These are phyloP conservation scores for Xylaria curta DNA, from an alignment of 495 filamentous ascomycete genomes.

Conservation along the genomic window DNA sequence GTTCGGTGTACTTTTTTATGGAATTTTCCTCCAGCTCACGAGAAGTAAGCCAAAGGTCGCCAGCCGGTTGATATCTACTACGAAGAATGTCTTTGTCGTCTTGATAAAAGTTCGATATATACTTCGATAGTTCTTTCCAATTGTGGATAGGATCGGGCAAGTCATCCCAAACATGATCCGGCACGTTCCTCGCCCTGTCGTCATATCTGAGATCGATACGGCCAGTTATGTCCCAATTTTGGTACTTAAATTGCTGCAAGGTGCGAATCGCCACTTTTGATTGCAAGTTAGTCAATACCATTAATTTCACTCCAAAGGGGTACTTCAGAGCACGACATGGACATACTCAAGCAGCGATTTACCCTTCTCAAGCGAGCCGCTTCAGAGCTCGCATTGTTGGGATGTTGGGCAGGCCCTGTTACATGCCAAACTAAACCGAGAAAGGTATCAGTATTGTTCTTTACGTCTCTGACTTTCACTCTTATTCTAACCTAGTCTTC, in stretches of 20 bases:
- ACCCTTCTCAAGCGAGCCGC: neutral
- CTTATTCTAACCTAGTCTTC: neutral
- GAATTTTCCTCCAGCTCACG: neutral
- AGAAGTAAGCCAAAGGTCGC: neutral
- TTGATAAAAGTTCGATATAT: neutral
- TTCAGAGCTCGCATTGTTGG: neutral
- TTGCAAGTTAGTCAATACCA: neutral
- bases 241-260: neutral
- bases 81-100: neutral
- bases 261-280: neutral
- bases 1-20: neutral
- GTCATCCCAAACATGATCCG: neutral
- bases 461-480: neutral
- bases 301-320: neutral
- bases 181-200: neutral
- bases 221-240: neutral
- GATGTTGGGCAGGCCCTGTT: neutral
- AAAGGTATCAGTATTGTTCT: neutral
- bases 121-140: neutral
- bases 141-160: neutral
- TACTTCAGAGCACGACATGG: neutral
- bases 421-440: neutral
- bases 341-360: constrained; percentile 6
- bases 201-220: neutral
- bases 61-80: neutral